These are phyloP conservation scores for Salix suchowensis DNA, from an alignment of 345 rosid genomes.

Conservation along the genomic window DNA sequence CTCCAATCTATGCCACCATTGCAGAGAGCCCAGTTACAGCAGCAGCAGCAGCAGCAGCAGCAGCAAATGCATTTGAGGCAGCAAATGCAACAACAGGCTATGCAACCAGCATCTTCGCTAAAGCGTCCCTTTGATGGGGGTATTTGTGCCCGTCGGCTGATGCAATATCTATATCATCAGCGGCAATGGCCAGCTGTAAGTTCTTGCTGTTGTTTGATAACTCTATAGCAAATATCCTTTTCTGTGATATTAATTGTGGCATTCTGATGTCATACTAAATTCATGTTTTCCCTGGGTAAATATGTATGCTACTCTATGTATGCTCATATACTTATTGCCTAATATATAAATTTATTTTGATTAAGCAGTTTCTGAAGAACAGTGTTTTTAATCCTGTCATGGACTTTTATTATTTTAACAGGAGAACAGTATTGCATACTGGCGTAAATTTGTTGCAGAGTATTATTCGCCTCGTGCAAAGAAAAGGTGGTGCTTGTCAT, in stretches of 20 bases:
- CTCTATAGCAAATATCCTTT: background rate
- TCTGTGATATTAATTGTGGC: background rate
- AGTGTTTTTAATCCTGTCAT: slow-evolving; percentile 3
- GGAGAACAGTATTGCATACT: slow-evolving; percentile 83
- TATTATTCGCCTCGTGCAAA: slow-evolving; percentile 95
- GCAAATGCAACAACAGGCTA: slow-evolving; percentile 75
- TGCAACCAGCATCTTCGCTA: slow-evolving; percentile 48
- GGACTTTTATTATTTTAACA: slow-evolving; percentile 30
- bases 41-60: slow-evolving; percentile 81
- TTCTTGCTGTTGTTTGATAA: slow-evolving; percentile 9
- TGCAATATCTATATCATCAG: slow-evolving; percentile 96
- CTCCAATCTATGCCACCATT: slow-evolving; percentile 76
- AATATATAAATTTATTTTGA: background rate
- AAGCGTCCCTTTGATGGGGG: slow-evolving; percentile 70
- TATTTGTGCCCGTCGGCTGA: slow-evolving; percentile 87
- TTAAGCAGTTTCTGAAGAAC: slow-evolving; percentile 8
- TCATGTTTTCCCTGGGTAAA: background rate
- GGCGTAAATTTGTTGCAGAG: slow-evolving; percentile 93
- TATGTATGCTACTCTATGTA: background rate
- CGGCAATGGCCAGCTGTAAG: slow-evolving; percentile 82
- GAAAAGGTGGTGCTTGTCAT: slow-evolving; percentile 95
- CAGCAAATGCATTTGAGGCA: slow-evolving; percentile 69
- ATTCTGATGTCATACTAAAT: background rate
- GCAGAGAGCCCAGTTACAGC: slow-evolving; percentile 84
- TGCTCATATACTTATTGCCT: background rate